Percentiles rank a stretch among this genome's conserved stretches.
These are phyloP conservation scores for Zygosaccharomyces rouxii DNA, from an alignment of 805 yeast genomes.

Conservation along the genomic window DNA sequence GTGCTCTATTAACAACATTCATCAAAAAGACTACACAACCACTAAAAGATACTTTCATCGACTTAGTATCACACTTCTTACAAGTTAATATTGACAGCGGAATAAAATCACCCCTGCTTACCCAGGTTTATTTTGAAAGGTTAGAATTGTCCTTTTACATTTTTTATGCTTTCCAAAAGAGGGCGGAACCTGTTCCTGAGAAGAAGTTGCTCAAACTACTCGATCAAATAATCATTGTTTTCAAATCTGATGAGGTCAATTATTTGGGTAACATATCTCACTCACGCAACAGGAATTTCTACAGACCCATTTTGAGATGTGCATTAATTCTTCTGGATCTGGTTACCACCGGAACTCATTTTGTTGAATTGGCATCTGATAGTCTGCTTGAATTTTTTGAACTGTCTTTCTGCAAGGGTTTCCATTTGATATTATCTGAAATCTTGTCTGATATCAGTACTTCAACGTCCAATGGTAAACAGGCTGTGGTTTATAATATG, in stretches of 20 bases:
- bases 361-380: constrained; percentile 47
- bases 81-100: constrained; percentile 50
- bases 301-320: constrained; percentile 59
- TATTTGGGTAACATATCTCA: constrained; percentile 42
- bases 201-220: constrained; percentile 25
- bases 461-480: constrained; percentile 37
- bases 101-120: constrained; percentile 43
- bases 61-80: constrained; percentile 47
- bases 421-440: constrained; percentile 53
- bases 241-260: constrained; percentile 46
- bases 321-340: constrained; percentile 46
- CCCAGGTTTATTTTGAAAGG: constrained; percentile 54
- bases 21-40: constrained; percentile 41
- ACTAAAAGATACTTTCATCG: constrained; percentile 35
- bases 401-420: constrained; percentile 59
- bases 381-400: constrained; percentile 56
- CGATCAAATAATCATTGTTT: constrained; percentile 34
- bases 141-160: constrained; percentile 61
- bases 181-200: constrained; percentile 22
- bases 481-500: constrained; percentile 35
- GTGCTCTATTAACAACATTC: constrained; percentile 67
- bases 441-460: constrained; percentile 51
- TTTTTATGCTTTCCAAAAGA: constrained; percentile 27
- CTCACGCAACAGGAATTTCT: constrained; percentile 38
- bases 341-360: constrained; percentile 39